phyloP scores from a whole-genome alignment of 257 asterid species.

The Marsdenia floribunda region DNA sequence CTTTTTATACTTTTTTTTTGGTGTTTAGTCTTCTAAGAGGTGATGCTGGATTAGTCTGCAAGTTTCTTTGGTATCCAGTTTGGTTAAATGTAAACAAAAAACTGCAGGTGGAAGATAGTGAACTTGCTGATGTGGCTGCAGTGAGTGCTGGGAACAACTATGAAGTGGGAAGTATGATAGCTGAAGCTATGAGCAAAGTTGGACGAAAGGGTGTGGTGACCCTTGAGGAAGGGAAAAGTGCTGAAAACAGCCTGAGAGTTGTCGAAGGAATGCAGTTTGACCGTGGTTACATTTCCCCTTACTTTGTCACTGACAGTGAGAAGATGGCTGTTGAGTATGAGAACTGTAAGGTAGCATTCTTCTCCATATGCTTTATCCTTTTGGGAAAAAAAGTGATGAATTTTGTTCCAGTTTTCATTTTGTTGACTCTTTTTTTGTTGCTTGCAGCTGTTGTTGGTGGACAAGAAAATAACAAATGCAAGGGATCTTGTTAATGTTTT shows the following conservation, averaged over 20 bases:
- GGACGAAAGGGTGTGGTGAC: slow-evolving; percentile 97
- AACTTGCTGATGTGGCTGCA: slow-evolving; percentile 96
- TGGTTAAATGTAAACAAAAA: neutral
- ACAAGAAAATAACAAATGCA: slow-evolving; percentile 91
- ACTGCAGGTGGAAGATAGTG: slow-evolving; percentile 85
- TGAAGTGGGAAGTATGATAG: slow-evolving; percentile 91
- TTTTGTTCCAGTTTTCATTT: too few relatives aligned
- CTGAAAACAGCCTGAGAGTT: slow-evolving; percentile 78
- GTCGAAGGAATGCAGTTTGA: slow-evolving; percentile 99
- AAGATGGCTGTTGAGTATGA: slow-evolving; percentile 89
- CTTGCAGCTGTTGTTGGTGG: slow-evolving; percentile 75
- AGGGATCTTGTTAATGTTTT: slow-evolving; percentile 71
- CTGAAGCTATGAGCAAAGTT: slow-evolving; percentile 95
- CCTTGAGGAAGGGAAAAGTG: slow-evolving; percentile 95
- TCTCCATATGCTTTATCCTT: neutral
- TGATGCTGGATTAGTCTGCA: neutral
- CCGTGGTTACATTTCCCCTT: slow-evolving; percentile 90
- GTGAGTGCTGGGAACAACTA: slow-evolving; percentile 97
- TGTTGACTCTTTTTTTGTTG: slow-evolving; percentile 1
- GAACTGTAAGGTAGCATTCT: slow-evolving; percentile 74
- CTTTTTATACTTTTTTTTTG: neutral
- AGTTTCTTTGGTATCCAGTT: neutral
- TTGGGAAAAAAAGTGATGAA: neutral
- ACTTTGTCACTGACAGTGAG: slow-evolving; percentile 90
- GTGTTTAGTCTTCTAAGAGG: neutral